Percentiles rank a stretch among this genome's conserved stretches.
These are phyloP conservation scores for Yueomyces sp. DNA, from an alignment of 805 yeast genomes.

Conservation along the genomic window DNA sequence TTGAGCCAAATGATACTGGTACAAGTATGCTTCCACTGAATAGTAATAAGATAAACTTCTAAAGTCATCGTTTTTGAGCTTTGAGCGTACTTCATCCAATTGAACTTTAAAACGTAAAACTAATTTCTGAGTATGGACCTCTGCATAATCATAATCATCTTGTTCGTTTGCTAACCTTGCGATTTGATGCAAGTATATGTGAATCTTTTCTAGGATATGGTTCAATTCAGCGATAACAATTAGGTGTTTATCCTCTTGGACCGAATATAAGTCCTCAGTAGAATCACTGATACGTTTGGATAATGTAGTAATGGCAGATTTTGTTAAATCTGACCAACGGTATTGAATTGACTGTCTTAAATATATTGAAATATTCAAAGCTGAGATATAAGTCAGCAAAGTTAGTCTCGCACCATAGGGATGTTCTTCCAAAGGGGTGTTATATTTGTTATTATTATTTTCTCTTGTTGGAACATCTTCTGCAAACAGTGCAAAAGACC, in stretches of 20 bases:
- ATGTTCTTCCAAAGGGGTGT: slow-evolving; percentile 12
- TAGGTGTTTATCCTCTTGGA: slow-evolving; percentile 31
- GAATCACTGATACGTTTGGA: background rate
- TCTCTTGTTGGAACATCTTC: slow-evolving; percentile 8
- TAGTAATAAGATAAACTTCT: slow-evolving; percentile 38
- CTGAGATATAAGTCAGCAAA: slow-evolving; percentile 44
- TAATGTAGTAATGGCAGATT: slow-evolving; percentile 10
- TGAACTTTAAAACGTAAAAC: slow-evolving; percentile 35
- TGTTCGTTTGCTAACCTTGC: slow-evolving; percentile 5
- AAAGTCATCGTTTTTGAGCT: slow-evolving; percentile 28
- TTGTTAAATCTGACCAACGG: slow-evolving; percentile 36
- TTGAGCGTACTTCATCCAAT: slow-evolving; percentile 28
- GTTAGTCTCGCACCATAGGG: slow-evolving; percentile 14
- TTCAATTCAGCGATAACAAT: slow-evolving; percentile 49
- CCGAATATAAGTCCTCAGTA: slow-evolving; percentile 1
- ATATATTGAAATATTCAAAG: slow-evolving; percentile 52
- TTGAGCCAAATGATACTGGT: slow-evolving; percentile 36
- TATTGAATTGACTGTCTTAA: slow-evolving; percentile 49
- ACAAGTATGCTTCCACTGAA: slow-evolving; percentile 56
- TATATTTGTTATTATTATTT: slow-evolving; percentile 7
- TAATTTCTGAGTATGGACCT: slow-evolving; percentile 6
- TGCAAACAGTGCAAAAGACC: slow-evolving; percentile 24
- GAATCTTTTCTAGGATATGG: slow-evolving; percentile 48
- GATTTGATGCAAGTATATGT: slow-evolving; percentile 33
- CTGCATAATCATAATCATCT: slow-evolving; percentile 8